These are phyloP conservation scores for Geranium brycei DNA, from an alignment of 345 rosid genomes.

Conservation along the genomic window DNA sequence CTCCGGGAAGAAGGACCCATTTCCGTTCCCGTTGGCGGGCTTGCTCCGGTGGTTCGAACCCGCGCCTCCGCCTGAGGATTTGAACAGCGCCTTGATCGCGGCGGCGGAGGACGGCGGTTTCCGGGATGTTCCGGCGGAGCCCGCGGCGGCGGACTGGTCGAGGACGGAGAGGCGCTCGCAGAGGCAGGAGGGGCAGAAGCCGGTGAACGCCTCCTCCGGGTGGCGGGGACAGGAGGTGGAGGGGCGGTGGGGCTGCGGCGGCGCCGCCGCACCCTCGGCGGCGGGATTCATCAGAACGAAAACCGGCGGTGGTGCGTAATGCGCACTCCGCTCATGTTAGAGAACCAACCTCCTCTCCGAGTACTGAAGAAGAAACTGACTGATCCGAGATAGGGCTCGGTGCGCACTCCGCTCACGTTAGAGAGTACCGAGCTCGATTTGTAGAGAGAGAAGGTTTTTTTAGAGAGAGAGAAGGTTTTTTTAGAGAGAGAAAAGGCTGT, in stretches of 20 bases:
- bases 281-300: constrained; percentile 69
- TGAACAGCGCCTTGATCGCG: constrained; percentile 41
- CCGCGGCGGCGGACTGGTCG: constrained; percentile 30
- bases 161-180: constrained; percentile 82
- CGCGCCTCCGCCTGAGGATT: background rate
- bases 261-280: constrained; percentile 57
- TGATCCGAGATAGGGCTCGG: background rate
- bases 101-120: constrained; percentile 46
- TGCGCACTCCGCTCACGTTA: too few species aligned
- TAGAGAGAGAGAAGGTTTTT: background rate
- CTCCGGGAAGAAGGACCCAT: background rate
- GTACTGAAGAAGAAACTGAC: background rate
- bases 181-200: constrained; percentile 94
- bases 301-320: constrained; percentile 27
- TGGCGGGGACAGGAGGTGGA: constrained; percentile 80
- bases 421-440: too few species aligned
- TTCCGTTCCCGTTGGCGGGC: background rate
- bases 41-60: background rate
- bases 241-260: constrained; percentile 79
- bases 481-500: constrained; percentile 7
- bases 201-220: constrained; percentile 78
- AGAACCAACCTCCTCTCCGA: background rate
- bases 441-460: too few species aligned
- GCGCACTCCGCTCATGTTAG: constrained; percentile 54
- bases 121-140: constrained; percentile 47